Evolutionary conservation across 2,329 filamentous ascomycete genomes (phyloP).

Genomic region (Alternaria panax): DNA sequence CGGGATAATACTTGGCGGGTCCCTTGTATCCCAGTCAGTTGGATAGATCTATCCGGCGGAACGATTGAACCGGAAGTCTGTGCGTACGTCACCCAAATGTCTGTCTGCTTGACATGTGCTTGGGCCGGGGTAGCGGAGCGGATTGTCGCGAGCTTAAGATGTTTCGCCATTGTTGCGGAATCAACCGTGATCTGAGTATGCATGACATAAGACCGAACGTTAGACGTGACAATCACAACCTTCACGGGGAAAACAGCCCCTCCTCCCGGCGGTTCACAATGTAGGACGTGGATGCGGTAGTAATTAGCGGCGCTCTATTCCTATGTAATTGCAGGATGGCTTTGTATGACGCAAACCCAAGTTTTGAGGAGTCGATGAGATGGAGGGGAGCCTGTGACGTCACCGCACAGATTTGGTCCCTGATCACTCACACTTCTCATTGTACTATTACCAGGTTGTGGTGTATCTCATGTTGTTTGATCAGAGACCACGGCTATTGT

Average conservation of each 20-base stretch:
- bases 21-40: conserved; percentile 3
- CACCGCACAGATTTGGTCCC: not conserved
- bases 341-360: not conserved
- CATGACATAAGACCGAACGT: conserved; percentile 2
- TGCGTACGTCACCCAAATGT: not conserved
- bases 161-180: conserved; percentile 2
- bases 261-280: not conserved
- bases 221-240: not conserved
- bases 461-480: too few species aligned
- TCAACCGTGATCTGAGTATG: not conserved
- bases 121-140: not conserved
- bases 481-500: not conserved
- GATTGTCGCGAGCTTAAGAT: not conserved
- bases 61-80: conserved; percentile 7
- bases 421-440: not conserved
- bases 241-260: not conserved
- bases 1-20: conserved; percentile 2
- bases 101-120: not conserved
- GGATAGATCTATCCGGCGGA: conserved; percentile 15
- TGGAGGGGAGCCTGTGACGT: not conserved
- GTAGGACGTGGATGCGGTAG: not conserved
- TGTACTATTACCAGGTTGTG: not conserved
- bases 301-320: not conserved
- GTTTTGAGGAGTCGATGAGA: not conserved
- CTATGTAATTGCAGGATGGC: not conserved